Evolutionary conservation across 148 eudicot species (phyloP), one percentile per base, ranked within the genome.

Genomic region (Chenopodium formosanum): DNA sequence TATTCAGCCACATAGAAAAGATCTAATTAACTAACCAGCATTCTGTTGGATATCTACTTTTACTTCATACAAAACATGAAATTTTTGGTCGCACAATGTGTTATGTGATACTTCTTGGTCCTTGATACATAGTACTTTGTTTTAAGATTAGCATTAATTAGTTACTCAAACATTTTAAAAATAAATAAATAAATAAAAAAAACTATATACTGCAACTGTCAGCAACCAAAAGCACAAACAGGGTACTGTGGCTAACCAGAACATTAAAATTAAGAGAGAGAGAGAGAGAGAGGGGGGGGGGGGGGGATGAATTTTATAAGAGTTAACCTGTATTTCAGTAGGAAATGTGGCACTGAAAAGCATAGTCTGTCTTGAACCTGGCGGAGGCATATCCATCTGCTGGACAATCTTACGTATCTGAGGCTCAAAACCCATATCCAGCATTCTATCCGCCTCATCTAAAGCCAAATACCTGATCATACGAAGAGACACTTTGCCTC

Each of bases 281-380:
- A 4, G 4, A 25, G n/a, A n/a, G 34, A 4, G 34, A 0, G 7
- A 3, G 40, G 6, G 5, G 40, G 6, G 40, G 6, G 40, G 6
- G 44, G 44, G 44, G 8, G n/a, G 46, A n/a, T 29, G 40, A 40
- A 4, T 46, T 1, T 2, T 53, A 64, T 13, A 66, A 74, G 20
- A 74, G 83, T 80, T 34, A 83, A 93, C 98, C 89, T 93, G 97
- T 58, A 95, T 95, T 82, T 95, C 97, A 82, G 85, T 23, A 20
- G 97, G 98, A 87, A 95, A 95, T 20, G 98, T 95, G 27, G 98
- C 98, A 84, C 98, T 94, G 84, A 95, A 95, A 70, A 94, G 98
- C 94, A 94, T 77, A 2, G 98, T 95, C 80, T 95, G 98, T 82
- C 98, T 90, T 72, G 78, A 68, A 73, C 97, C 98, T 48, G 95